Evolutionary conservation across 1,284 basidiomycete genomes (phyloP), one percentile per base, ranked within the genome.

Genomic region (Ganoderma leucocontextum): DNA sequence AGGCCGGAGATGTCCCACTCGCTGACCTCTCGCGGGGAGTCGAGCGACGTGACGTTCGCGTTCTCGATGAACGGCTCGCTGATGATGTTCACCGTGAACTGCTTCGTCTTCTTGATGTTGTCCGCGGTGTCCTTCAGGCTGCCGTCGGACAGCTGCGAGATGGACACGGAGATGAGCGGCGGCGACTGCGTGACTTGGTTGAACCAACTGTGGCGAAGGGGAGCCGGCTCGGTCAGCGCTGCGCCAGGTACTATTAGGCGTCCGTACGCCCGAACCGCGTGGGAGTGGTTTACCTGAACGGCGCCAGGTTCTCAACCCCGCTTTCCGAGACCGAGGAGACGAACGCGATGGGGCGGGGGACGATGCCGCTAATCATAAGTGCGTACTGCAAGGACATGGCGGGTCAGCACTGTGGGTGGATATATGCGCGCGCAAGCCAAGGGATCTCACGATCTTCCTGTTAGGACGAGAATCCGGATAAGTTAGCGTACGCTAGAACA

Each of bases 1-100:
- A 95, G 79, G 2, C 94, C 94, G 67, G 89, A 87, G 62, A 95
- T 79, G 35, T 84, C 79, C 92, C 92, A 95, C 78, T 95, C 92
- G 75, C 90, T 85, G 3, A 89, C 82, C 10, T 87, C 83, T 7
- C 83, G 81, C 10, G 93, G 92, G 8, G 90, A 83, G 72, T 94
- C 89, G 52, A 92, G 84, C 9, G 89, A 84, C 9, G 89, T 87
- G 67, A 85, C 84, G 77, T 95, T 95, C 6, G 90, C 88, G 2
- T 92, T 90, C 76, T 93, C 90, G 55, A 90, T 80, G 76, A 93
- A 92, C 0, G 89, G 81, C 77, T 94, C 92, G 70, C 89, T 91
- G 74, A 95, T 90, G 70, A 95, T 90, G 75, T 89, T 92, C 57
- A 92, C 88, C 8, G 89, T 90, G 77, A 95, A 95, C 75, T 91